These are phyloP conservation scores for Bonia amplexicaulis DNA, from an alignment of 176 grass and related monocot genomes.

Conservation along the genomic window DNA sequence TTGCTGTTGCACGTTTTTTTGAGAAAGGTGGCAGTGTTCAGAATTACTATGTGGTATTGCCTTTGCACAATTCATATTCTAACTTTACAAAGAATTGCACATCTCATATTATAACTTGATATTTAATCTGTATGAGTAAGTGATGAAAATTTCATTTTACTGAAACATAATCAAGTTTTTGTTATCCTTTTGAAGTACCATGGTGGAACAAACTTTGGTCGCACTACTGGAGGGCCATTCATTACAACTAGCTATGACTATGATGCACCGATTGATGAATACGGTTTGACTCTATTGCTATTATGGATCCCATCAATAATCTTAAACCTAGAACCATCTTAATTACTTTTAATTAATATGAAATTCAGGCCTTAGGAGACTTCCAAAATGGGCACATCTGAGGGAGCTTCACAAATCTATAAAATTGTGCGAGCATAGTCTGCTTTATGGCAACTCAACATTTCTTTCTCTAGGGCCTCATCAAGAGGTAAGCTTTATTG, in stretches of 20 bases:
- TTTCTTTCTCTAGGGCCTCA: conserved; percentile 57
- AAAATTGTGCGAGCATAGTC: conserved; percentile 69
- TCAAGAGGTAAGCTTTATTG: conserved; percentile 60
- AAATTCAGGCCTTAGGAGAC: conserved; percentile 62
- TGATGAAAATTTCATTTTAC: conserved; percentile 3
- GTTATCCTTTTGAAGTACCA: conserved; percentile 67
- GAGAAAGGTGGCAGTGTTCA: conserved; percentile 86
- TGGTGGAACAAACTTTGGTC: conserved; percentile 94
- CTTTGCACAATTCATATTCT: conserved; percentile 13
- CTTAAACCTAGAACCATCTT: background rate
- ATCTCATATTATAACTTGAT: conserved; percentile 3
- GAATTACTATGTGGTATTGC: conserved; percentile 92
- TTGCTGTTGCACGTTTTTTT: conserved; percentile 92
- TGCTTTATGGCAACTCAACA: conserved; percentile 66
- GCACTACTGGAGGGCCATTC: conserved; percentile 91
- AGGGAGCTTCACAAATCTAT: conserved; percentile 90
- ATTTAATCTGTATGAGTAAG: background rate
- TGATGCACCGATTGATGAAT: conserved; percentile 99
- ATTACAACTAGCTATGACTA: conserved; percentile 99
- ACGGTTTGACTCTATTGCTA: conserved; percentile 47
- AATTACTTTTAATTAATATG: conserved; percentile 6
- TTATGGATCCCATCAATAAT: conserved; percentile 1
- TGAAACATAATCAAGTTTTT: conserved; percentile 21
- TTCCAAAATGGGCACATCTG: conserved; percentile 96
- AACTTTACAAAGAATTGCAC: background rate